Evolutionary conservation across 2,329 filamentous ascomycete species (phyloP).

Genomic region (Colletotrichum godetiae): DNA sequence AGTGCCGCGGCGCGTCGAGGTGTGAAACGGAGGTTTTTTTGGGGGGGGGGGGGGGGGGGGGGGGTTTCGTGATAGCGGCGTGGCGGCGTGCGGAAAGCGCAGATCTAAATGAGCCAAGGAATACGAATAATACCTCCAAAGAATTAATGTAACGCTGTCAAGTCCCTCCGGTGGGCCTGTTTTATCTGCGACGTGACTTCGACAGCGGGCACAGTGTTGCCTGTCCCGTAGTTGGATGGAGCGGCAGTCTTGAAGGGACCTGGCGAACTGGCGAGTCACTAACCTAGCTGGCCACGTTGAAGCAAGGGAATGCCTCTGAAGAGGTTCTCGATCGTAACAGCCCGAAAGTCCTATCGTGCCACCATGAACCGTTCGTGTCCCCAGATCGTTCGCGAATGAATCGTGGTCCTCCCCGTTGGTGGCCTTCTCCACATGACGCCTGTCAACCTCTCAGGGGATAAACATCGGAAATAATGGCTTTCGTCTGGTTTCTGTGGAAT

Average conservation of each 20-base stretch:
- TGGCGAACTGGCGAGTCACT: background rate
- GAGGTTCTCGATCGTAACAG: background rate
- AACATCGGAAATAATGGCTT: background rate
- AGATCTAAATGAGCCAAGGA: conserved; percentile 1
- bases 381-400: background rate
- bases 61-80: background rate
- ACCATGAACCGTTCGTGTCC: background rate
- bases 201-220: background rate
- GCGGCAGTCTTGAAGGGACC: background rate
- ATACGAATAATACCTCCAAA: background rate
- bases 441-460: background rate
- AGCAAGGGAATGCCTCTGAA: background rate
- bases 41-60: too few species aligned
- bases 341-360: background rate
- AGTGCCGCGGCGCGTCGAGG: too few species aligned
- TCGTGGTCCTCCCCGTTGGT: background rate
- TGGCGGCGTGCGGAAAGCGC: background rate
- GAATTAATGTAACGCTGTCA: background rate
- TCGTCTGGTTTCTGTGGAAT: background rate
- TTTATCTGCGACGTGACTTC: background rate
- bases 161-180: background rate
- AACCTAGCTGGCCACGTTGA: background rate
- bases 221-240: background rate
- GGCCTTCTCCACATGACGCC: background rate
- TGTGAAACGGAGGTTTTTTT: too few species aligned